Conservation (phyloP, 805 yeast genomes). For the Pichia deserticola region DNA sequence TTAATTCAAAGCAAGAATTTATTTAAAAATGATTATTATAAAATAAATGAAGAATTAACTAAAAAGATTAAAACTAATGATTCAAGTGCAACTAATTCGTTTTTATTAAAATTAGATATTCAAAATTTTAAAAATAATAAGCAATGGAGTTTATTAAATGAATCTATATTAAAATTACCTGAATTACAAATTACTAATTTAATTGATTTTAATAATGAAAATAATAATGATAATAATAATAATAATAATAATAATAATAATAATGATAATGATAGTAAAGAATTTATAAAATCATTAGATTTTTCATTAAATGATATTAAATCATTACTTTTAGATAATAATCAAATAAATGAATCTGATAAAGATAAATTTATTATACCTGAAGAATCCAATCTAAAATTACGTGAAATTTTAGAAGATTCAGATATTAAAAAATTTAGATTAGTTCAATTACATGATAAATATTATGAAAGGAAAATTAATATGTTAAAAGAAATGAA, state of each 20-base stretch:
- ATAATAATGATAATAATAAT: conserved; percentile 1
- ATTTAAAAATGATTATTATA: conserved; percentile 13
- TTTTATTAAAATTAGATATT: conserved; percentile 8
- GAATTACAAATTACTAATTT: conserved; percentile 12
- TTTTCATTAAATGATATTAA: background rate
- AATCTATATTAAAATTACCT: conserved; percentile 16
- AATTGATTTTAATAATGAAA: conserved; percentile 4
- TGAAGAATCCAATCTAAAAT: conserved; percentile 14
- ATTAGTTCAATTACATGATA: conserved; percentile 23
- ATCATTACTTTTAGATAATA: conserved; percentile 6
- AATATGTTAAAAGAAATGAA: conserved; percentile 16
- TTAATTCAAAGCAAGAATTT: conserved; percentile 16
- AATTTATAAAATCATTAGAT: background rate
- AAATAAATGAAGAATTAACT: conserved; percentile 9
- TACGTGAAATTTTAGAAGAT: conserved; percentile 15
- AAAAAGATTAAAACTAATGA: conserved; percentile 11
- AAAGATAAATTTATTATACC: conserved; percentile 10
- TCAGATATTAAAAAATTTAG: conserved; percentile 23
- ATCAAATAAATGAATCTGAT: conserved; percentile 3
- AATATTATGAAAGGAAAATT: conserved; percentile 20
- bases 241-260: conserved; percentile 10
- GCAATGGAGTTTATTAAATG: conserved; percentile 12
- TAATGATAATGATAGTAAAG: background rate
- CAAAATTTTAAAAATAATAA: conserved; percentile 15
- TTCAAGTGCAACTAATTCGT: conserved; percentile 5